phyloP scores from a whole-genome alignment of 225 moss, liverwort and hornwort species.

The Asterella californica region DNA sequence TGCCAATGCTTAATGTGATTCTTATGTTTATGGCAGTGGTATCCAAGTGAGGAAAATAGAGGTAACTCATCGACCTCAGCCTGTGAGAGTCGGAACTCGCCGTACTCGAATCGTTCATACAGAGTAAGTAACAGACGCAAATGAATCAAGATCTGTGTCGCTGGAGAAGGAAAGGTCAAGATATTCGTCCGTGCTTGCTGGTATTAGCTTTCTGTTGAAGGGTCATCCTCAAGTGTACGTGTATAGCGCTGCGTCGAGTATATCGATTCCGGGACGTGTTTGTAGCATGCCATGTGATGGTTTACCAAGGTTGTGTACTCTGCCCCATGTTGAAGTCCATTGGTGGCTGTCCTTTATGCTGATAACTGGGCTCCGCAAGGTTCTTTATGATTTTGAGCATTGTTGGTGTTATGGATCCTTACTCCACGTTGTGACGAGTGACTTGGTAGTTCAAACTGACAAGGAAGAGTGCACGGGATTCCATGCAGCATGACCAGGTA shows the following conservation, averaged over 20 bases:
- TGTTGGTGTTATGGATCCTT: neutral
- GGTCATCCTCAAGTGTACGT: too few relatives aligned
- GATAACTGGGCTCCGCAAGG: neutral
- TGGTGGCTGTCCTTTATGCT: neutral
- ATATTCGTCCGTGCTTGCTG: neutral
- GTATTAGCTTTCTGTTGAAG: neutral
- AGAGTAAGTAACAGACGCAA: conserved; percentile 19
- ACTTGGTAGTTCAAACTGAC: conserved; percentile 12
- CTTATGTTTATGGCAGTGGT: conserved; percentile 30
- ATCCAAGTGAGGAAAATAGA: conserved; percentile 27
- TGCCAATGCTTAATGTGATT: conserved; percentile 15
- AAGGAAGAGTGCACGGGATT: neutral
- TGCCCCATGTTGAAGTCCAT: neutral
- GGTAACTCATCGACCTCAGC: conserved; percentile 21
- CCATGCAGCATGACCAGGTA: conserved; percentile 7
- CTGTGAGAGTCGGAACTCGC: conserved; percentile 20
- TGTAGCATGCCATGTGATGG: conserved; percentile 7
- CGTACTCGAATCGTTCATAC: neutral
- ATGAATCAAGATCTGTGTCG: neutral
- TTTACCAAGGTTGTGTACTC: neutral
- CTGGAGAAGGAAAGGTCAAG: neutral
- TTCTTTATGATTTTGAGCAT: neutral
- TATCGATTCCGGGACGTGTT: neutral
- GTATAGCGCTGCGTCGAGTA: neutral
- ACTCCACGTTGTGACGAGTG: conserved; percentile 11